Conservation (phyloP, 306 rosid genomes). For the Dalbergia cochinchinensis region DNA sequence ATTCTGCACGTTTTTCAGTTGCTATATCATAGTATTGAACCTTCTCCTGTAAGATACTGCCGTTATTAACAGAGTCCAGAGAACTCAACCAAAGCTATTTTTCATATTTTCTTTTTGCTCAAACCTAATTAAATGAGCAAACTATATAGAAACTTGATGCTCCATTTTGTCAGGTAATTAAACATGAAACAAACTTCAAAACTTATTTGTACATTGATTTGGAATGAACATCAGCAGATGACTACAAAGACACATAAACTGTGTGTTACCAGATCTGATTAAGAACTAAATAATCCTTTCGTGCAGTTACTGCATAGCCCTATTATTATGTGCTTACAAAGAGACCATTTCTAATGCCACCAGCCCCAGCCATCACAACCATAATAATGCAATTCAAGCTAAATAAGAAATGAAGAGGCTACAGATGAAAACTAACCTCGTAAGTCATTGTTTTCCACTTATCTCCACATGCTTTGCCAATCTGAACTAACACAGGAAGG, state of each 20-base stretch:
- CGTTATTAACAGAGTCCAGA: slow-evolving; percentile 10
- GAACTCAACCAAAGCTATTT: neutral
- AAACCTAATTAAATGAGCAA: neutral
- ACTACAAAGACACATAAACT: slow-evolving; percentile 1
- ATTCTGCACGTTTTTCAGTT: slow-evolving; percentile 87
- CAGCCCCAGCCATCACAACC: slow-evolving; percentile 26
- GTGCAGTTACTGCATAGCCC: neutral
- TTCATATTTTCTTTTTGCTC: neutral
- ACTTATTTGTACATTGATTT: slow-evolving; percentile 25
- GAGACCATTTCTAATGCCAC: slow-evolving; percentile 2
- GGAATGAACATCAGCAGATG: slow-evolving; percentile 12
- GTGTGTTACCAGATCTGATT: slow-evolving; percentile 12
- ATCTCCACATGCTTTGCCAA: slow-evolving; percentile 97
- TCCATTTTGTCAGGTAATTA: slow-evolving; percentile 4
- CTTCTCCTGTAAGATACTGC: slow-evolving; percentile 72
- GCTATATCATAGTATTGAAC: slow-evolving; percentile 95
- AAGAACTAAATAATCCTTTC: neutral
- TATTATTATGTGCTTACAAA: neutral
- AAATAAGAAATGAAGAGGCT: slow-evolving; percentile 32
- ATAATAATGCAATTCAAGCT: slow-evolving; percentile 33
- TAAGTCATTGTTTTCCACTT: slow-evolving; percentile 96
- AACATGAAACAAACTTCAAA: slow-evolving; percentile 25
- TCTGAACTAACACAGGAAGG: slow-evolving; percentile 59
- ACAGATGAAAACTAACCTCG: slow-evolving; percentile 66
- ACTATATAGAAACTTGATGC: slow-evolving; percentile 21